Conservation (phyloP, 305 asterid species). For the Striga hermonthica region DNA sequence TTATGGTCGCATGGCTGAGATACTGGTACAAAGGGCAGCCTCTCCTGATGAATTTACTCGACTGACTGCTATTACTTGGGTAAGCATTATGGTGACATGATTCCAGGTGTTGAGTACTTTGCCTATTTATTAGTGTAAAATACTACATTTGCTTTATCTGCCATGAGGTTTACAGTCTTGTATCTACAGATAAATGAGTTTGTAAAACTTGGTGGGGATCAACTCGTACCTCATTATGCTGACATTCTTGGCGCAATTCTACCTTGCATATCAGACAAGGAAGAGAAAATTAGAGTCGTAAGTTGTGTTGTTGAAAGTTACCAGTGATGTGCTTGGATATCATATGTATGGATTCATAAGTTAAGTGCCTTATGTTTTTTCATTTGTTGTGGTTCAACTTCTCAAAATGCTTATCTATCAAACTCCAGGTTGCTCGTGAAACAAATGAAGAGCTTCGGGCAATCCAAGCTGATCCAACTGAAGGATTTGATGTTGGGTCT, state of each 20-base stretch:
- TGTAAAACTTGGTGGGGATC: constrained; percentile 99
- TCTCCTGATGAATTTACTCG: constrained; percentile 92
- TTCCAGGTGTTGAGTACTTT: constrained; percentile 27
- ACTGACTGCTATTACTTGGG: constrained; percentile 97
- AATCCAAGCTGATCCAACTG: constrained; percentile 81
- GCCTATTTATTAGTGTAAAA: constrained; percentile 29
- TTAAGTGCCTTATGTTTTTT: constrained; percentile 1
- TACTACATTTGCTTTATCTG: constrained; percentile 29
- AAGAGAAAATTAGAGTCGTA: constrained; percentile 96
- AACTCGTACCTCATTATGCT: constrained; percentile 96
- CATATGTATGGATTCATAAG: constrained; percentile 20
- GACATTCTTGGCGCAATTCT: constrained; percentile 94
- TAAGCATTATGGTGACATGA: constrained; percentile 35
- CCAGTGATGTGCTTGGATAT: constrained; percentile 26
- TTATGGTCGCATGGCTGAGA: constrained; percentile 99
- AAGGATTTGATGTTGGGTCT: constrained; percentile 84
- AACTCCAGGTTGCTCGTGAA: constrained; percentile 86
- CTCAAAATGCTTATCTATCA: constrained; percentile 29
- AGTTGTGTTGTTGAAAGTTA: constrained; percentile 36
- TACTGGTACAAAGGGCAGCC: constrained; percentile 92
- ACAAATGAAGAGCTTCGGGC: constrained; percentile 95
- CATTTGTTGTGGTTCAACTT: constrained; percentile 27
- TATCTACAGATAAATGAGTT: constrained; percentile 79
- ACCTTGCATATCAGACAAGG: constrained; percentile 98
- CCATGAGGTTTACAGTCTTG: constrained; percentile 31